Percentiles rank a stretch among this genome's conserved stretches.
These are phyloP conservation scores for Leccinum truebloodii DNA, from an alignment of 768 basidiomycete genomes.

Conservation along the genomic window DNA sequence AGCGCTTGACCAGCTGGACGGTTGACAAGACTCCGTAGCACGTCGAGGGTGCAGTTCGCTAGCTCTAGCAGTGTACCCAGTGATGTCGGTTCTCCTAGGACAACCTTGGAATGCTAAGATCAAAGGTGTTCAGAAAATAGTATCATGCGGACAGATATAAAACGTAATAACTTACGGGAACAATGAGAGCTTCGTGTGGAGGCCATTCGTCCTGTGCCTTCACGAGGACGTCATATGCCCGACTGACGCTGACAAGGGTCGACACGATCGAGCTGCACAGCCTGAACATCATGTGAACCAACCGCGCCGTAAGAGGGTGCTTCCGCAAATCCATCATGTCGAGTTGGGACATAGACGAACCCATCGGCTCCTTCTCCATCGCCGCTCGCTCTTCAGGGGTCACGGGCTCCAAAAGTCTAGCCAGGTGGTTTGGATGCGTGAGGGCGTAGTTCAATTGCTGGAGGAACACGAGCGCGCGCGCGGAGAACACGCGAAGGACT, in stretches of 20 bases:
- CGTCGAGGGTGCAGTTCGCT: slow-evolving; percentile 73
- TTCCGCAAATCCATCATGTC: slow-evolving; percentile 61
- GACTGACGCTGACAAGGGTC: slow-evolving; percentile 69
- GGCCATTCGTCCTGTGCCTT: slow-evolving; percentile 74
- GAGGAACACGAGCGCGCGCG: slow-evolving; percentile 68
- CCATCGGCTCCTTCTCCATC: slow-evolving; percentile 60
- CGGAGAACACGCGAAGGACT: slow-evolving; percentile 68
- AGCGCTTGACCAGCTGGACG: slow-evolving; percentile 60
- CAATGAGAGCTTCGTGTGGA: slow-evolving; percentile 61
- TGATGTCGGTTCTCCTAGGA: slow-evolving; percentile 79
- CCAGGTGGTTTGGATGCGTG: slow-evolving; percentile 87
- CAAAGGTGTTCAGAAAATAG: neutral
- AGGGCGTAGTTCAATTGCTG: slow-evolving; percentile 90
- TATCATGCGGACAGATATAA: neutral
- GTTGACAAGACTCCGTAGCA: slow-evolving; percentile 65
- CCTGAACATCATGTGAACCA: slow-evolving; percentile 71
- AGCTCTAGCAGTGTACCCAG: slow-evolving; percentile 87
- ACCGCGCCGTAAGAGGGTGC: slow-evolving; percentile 68
- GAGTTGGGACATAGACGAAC: slow-evolving; percentile 38
- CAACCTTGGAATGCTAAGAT: slow-evolving; percentile 78
- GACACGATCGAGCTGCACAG: slow-evolving; percentile 69
- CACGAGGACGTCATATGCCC: slow-evolving; percentile 66
- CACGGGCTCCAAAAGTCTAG: slow-evolving; percentile 77
- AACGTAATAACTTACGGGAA: slow-evolving; percentile 58
- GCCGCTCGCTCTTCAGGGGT: slow-evolving; percentile 70